These are phyloP conservation scores for Leptographium flavum DNA, from an alignment of 2,329 filamentous ascomycete species.

Conservation along the genomic window DNA sequence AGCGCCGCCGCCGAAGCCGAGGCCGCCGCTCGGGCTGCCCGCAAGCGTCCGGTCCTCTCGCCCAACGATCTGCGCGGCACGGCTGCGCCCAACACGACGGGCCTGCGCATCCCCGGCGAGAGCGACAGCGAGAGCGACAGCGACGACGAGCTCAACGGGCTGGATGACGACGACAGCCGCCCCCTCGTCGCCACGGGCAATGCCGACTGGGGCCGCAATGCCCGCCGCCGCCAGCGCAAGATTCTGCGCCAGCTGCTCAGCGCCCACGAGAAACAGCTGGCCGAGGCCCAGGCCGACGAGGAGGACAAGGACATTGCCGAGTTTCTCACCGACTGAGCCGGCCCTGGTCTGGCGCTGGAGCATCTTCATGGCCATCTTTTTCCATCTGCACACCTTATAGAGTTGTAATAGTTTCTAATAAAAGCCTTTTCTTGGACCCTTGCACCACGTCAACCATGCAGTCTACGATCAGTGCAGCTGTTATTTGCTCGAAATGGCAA, in stretches of 20 bases:
- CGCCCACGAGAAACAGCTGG: conserved; percentile 42
- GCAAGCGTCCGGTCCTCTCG: conserved; percentile 30
- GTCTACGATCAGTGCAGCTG: no score
- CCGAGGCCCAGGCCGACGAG: conserved; percentile 43
- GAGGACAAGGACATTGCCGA: conserved; percentile 66
- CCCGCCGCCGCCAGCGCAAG: conserved; percentile 52
- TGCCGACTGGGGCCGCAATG: conserved; percentile 53
- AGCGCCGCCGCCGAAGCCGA: conserved; percentile 30
- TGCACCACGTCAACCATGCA: no score
- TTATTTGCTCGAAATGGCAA: no score
- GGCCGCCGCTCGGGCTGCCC: conserved; percentile 23
- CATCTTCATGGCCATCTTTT: no score
- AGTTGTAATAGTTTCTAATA: no score
- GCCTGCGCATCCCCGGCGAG: conserved; percentile 37
- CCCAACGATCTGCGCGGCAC: conserved; percentile 44
- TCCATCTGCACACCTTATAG: no score
- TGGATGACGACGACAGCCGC: conserved; percentile 25
- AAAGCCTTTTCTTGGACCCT: no score
- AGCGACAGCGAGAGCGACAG: conserved; percentile 36
- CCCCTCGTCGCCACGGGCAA: conserved; percentile 32
- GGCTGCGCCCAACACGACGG: conserved; percentile 14
- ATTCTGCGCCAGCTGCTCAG: conserved; percentile 52
- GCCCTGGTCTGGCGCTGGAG: no score
- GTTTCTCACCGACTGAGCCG: conserved; percentile 43
- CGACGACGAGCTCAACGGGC: conserved; percentile 24